Evolutionary conservation across 495 filamentous ascomycete species (phyloP).

Genomic region (Aspergillus asperescens): DNA sequence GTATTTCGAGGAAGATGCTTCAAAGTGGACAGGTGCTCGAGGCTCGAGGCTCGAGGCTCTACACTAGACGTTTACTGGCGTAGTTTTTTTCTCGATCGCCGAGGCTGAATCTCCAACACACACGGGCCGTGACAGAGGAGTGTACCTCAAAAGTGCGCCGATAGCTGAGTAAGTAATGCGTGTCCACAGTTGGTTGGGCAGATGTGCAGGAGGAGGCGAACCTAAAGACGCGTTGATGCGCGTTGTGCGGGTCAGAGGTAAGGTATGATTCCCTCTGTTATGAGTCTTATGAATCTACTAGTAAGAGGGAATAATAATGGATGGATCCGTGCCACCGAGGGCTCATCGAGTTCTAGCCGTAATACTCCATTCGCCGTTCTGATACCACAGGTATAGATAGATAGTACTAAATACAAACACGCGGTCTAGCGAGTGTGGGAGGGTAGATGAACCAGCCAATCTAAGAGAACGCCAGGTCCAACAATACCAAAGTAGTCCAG

Average conservation of each 20-base stretch:
- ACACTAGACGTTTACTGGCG: no score
- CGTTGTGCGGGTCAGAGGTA: neutral
- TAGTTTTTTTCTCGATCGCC: no score
- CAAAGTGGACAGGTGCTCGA: no score
- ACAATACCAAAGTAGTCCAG: neutral
- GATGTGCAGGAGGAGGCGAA: neutral
- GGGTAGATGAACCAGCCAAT: neutral
- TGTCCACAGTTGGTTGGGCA: neutral
- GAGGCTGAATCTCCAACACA: no score
- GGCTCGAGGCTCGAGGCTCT: no score
- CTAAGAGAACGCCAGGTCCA: neutral
- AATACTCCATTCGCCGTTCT: slow-evolving; percentile 10
- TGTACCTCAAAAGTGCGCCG: no score
- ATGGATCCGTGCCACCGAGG: neutral
- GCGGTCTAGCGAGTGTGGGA: slow-evolving; percentile 11
- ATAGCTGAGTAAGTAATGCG: no score
- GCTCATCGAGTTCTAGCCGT: slow-evolving; percentile 2
- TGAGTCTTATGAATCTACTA: no score
- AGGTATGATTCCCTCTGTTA: no score
- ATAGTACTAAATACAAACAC: slow-evolving; percentile 1
- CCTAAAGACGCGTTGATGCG: neutral
- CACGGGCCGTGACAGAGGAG: no score
- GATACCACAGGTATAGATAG: slow-evolving; percentile 3
- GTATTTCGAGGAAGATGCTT: no score
- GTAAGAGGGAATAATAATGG: neutral